phyloP scores from a whole-genome alignment of 164 flowering plant species.

The Nymphaea thermarum region DNA sequence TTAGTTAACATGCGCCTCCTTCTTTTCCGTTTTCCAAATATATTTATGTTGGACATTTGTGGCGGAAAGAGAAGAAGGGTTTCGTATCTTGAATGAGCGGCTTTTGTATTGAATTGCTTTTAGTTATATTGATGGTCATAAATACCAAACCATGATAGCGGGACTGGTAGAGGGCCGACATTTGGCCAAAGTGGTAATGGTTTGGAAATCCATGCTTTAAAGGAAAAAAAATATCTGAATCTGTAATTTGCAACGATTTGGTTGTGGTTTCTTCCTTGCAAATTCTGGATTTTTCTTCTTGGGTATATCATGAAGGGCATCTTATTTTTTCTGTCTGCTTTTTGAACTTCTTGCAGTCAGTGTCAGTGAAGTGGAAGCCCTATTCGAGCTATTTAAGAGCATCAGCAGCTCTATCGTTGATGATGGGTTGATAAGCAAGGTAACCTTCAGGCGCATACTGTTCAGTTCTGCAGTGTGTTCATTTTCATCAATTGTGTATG shows the following conservation, averaged over 20 bases:
- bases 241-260: not conserved
- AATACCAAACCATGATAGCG: no score
- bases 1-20: no score
- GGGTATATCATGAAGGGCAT: not conserved
- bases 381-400: constrained; percentile 60
- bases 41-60: no score
- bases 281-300: not conserved
- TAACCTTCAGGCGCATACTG: constrained; percentile 7
- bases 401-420: constrained; percentile 60
- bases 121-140: no score
- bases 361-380: constrained; percentile 64
- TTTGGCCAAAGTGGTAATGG: not conserved
- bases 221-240: not conserved
- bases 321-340: not conserved
- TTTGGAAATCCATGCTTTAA: not conserved
- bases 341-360: constrained; percentile 25
- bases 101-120: no score
- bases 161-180: not conserved
- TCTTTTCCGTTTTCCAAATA: no score
- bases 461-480: not conserved
- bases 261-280: not conserved
- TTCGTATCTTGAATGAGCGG: no score
- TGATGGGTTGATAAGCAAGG: constrained; percentile 67
- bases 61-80: no score
- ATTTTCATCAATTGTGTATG: not conserved